Evolutionary conservation across 2,329 filamentous ascomycete genomes (phyloP), one percentile per base, ranked within the genome.

Genomic region (Arthrobotrys sinensis): DNA sequence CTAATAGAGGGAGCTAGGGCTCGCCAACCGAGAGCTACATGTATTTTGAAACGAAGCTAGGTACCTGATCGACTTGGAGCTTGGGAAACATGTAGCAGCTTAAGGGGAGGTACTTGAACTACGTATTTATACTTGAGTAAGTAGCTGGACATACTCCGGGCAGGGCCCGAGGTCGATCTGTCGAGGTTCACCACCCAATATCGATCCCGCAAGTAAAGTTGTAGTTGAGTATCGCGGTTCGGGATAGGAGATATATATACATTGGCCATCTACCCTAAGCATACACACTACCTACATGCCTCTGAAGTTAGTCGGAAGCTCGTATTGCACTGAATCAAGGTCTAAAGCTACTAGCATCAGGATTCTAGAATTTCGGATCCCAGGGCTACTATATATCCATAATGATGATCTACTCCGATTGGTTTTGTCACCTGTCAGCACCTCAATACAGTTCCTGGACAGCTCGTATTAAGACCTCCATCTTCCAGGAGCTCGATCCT

Each of bases 11-110:
- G 28, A 24, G 24, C 21, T 12, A 21, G 2, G 16, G 52, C 24
- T 28, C 24, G 24, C 52, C 34, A 38, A 38, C 28, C 52, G 52
- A 53, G 52, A 55, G 28, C 48, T 36, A 21, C 12, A 60, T 40
- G 28, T 60, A 40, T 34, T 16, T 60, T 5, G 53, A 36, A 11
- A 12, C 3, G 53, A 24, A 40, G 36, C 53, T n/a, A 60, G 53
- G 53, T 60, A 40, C 36, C 24, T 28, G 11, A 40, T 19, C 3
- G 16, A 43, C 16, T 45, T n/a, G 16, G 10, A 19, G 34, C 55
- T 60, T 43, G 55, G 34, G 19, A 40, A 36, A 38, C n/a, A 2
- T 8, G 1, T 19, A 19, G 28, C 6, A 16, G 28, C 28, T 36
- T 36, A 7, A 52, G 12, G 12, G 10, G 36, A 8, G 55, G 19